Evolutionary conservation across 495 filamentous ascomycete genomes (phyloP), one percentile per base, ranked within the genome.

Genomic region (Podospora didyma): DNA sequence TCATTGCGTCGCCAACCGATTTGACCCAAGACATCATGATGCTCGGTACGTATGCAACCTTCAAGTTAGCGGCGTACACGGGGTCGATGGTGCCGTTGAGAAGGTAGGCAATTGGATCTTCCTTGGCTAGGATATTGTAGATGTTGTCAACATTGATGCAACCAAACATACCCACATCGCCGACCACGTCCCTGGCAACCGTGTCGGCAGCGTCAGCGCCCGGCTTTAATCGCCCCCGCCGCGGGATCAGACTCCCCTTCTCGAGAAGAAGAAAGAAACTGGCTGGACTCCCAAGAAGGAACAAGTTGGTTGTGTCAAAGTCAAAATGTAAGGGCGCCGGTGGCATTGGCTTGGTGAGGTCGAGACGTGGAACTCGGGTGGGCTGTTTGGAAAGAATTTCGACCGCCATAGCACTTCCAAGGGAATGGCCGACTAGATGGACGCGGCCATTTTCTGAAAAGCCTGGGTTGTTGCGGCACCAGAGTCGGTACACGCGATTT

Each of bases 111-210:
- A 98, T 94, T 46, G 90, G 70, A 69, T 86, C 76, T 65, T 81
- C 82, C 57, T 74, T 75, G 28, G 75, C 69, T 65, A 97, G 80
- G 58, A 98, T 84, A 68, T 98, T 98, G 79, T 97, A 98, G 46
- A 98, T 79, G 67, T 98, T 98, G 64, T 96, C 90, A 9, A 96
- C 89, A 5, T 92, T 89, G 37, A 97, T 73, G 70, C 93, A 98
- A 24, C 94, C 94, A 67, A 91, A 96, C 12, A 74, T 82, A 48
- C 88, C 92, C 14, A 78, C 75, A 46, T 92, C 84, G 7, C 89
- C 92, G 37, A 86, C 85, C 42, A 97, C 79, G 23, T 85, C 81
- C 41, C 74, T 79, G 39, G 83, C 79, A 7, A 74, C 68, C 53
- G 86, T 81, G 55, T 92, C 86, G 35, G 55, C 69, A 6, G 60